phyloP scores from a whole-genome alignment of 129 eudicot species.

The Rutidosis leptorrhynchoides region DNA sequence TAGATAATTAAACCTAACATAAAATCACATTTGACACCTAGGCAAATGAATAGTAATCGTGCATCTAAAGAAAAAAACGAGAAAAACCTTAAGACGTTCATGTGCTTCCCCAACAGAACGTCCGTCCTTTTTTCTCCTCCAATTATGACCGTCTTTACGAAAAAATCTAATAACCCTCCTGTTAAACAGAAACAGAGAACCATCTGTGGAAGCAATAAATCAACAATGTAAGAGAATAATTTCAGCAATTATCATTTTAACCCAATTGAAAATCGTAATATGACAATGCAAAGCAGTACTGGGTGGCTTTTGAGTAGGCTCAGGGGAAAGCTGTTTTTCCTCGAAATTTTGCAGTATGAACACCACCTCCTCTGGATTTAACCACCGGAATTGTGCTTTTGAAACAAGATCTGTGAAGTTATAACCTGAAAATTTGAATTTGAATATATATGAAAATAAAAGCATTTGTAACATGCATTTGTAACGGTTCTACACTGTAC shows the following conservation, averaged over 20 bases:
- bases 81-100: constrained; percentile 83
- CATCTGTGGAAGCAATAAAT: constrained; percentile 48
- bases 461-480: too few relatives aligned
- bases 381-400: constrained; percentile 86
- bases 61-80: constrained; percentile 7
- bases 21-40: constrained; percentile 18
- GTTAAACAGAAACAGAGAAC: constrained; percentile 82
- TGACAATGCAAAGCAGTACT: constrained; percentile 36
- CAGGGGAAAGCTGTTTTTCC: constrained; percentile 57
- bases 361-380: constrained; percentile 82
- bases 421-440: constrained; percentile 65
- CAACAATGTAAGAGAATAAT: constrained; percentile 2
- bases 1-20: too few relatives aligned
- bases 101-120: constrained; percentile 92
- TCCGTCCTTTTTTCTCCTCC: constrained; percentile 94
- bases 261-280: constrained; percentile 4
- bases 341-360: constrained; percentile 72
- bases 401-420: constrained; percentile 53
- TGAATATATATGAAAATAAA: too few relatives aligned
- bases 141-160: constrained; percentile 87
- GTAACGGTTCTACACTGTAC: too few relatives aligned
- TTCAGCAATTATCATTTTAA: constrained; percentile 14
- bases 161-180: constrained; percentile 76
- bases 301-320: constrained; percentile 70
- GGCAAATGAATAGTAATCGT: constrained; percentile 1